Base-by-base conservation (phyloP, 2,329 filamentous ascomycete species). In the Microdochium bolleyi region DNA sequence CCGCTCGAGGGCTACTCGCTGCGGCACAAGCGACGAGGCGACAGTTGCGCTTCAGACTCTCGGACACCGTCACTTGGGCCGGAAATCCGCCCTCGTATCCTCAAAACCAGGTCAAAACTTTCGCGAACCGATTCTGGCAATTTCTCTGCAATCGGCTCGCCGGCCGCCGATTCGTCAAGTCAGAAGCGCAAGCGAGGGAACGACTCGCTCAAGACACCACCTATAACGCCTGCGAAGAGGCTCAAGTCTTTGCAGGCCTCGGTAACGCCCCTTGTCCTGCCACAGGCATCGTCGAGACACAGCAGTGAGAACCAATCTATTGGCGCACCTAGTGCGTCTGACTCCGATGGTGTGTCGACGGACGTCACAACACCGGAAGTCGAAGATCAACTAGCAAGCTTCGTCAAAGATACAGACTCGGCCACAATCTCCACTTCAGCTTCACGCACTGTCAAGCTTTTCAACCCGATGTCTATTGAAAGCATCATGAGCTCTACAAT, bases 31-130 rank as follows among this genome's bases (percentile, higher is more conserved):
- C 67, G 76, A 58, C 68, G 79, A 54, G 78, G 78, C 25, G 76
- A 77, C 38, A 77, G 75, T 56, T 67, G 74, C 51, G 71, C 69
- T 38, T 68, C 71, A 46, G 72, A 72, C 5, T 85, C 82, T 19
- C 71, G 82, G 55, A 80, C 79, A 3, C 74, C 80, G 2, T 84
- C 82, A 0, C 73, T 78, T 24, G 79, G 75, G 0, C 80, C 80
- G 1, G 76, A 79, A 25, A 74, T 82, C 27, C 73, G 79, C 13
- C 78, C 78, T 1, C 73, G 74, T 14, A 66, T 83, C 22, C 65
- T 65, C 24, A 79, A 74, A 60, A 65, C 60, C 0, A 65, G 66
- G 51, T 61, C 67, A 3, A 70, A 70, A 57, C 64, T 59, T 5
- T 58, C 67, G 22, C 62, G 70, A 3, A 60, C 60, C 13, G 66